phyloP scores from a whole-genome alignment of 208 protist species.

The Crithidia sp. region DNA sequence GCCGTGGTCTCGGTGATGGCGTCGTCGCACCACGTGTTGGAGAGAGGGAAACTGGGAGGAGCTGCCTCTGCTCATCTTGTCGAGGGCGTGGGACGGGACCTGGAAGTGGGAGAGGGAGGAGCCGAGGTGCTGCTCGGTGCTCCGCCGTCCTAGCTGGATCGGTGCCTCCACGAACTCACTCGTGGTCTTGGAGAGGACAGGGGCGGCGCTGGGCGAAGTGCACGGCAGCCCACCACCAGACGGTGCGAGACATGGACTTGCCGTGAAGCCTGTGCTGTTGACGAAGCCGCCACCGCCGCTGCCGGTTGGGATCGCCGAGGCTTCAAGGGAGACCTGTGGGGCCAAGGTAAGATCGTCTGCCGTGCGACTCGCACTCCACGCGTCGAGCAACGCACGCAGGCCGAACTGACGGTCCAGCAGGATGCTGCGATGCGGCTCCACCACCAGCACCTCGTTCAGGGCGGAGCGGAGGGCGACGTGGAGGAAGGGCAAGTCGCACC shows the following conservation, averaged over 20 bases:
- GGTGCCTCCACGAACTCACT: conserved; percentile 19
- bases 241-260: too few species aligned
- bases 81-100: not conserved
- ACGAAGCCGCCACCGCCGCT: not conserved
- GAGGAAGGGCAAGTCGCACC: conserved; percentile 42
- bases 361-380: conserved; percentile 37
- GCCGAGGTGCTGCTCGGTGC: conserved; percentile 14
- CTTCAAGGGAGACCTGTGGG: not conserved
- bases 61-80: not conserved
- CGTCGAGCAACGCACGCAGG: conserved; percentile 61
- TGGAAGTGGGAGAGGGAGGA: conserved; percentile 10
- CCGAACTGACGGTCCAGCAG: conserved; percentile 61
- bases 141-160: not conserved
- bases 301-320: too few species aligned
- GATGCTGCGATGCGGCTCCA: conserved; percentile 56
- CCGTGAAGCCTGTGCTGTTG: not conserved
- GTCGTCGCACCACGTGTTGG: not conserved
- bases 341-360: conserved; percentile 28
- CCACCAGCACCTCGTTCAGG: conserved; percentile 52
- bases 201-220: not conserved
- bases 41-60: conserved; percentile 1
- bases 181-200: conserved; percentile 10
- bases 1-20: not conserved
- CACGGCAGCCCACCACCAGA: too few species aligned
- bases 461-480: conserved; percentile 34